phyloP scores from a whole-genome alignment of 495 filamentous ascomycete genomes.

The Pyrenula aspistea region DNA sequence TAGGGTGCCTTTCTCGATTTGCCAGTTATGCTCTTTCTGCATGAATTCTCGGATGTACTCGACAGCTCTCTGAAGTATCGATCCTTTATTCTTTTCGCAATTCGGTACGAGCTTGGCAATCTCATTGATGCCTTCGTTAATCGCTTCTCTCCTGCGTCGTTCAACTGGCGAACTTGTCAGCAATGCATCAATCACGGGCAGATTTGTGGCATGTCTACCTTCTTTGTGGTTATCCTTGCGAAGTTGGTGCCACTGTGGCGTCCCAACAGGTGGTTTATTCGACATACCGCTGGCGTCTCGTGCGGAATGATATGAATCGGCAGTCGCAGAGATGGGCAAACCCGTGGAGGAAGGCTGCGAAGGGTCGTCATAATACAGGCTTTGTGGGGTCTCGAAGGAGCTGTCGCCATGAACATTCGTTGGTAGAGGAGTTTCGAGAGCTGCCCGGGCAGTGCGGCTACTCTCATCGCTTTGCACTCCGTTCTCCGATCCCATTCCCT shows the following conservation, averaged over 20 bases:
- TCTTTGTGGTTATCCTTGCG: slow-evolving; percentile 99
- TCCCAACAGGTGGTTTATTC: slow-evolving; percentile 80
- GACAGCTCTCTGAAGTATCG: slow-evolving; percentile 87
- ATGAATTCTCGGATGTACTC: slow-evolving; percentile 89
- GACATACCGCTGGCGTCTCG: slow-evolving; percentile 34
- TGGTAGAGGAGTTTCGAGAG: slow-evolving; percentile 30
- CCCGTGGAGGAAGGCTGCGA: background rate
- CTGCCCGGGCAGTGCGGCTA: slow-evolving; percentile 33
- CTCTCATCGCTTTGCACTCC: slow-evolving; percentile 28
- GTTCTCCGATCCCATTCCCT: slow-evolving; percentile 34
- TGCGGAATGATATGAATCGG: slow-evolving; percentile 33
- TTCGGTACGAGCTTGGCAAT: slow-evolving; percentile 94
- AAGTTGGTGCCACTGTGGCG: slow-evolving; percentile 96
- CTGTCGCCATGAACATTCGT: slow-evolving; percentile 22
- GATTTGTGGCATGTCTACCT: slow-evolving; percentile 41
- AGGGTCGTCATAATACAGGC: background rate
- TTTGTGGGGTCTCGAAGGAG: slow-evolving; percentile 4
- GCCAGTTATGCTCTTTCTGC: slow-evolving; percentile 89
- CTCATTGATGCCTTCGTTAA: slow-evolving; percentile 98
- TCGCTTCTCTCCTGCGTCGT: slow-evolving; percentile 91
- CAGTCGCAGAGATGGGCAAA: slow-evolving; percentile 13
- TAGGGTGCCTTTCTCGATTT: slow-evolving; percentile 86
- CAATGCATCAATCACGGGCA: background rate
- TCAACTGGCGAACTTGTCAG: slow-evolving; percentile 51
- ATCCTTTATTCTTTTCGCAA: slow-evolving; percentile 98